Base-by-base conservation (phyloP, 768 basidiomycete species). In the Lactifluus echinatus region DNA sequence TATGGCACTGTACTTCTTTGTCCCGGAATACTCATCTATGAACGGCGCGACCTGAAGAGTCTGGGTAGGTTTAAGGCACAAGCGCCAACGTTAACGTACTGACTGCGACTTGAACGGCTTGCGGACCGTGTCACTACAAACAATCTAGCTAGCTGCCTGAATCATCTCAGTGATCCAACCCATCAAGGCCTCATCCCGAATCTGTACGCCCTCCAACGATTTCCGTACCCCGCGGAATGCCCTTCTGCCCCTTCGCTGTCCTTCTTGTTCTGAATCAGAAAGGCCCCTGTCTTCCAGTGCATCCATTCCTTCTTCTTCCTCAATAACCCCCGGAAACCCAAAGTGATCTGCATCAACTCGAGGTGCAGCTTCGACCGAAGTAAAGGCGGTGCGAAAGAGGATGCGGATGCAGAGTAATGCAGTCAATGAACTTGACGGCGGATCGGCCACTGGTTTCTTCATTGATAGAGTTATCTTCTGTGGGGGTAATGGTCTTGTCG, bases 291-390 rank as follows among this genome's bases (percentile, higher is more conserved):
- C 61, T 52, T 70, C 65, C 26, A 62, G n/a, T 6, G 56, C 69
- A 49, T 81, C 80, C 53, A 78, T 77, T 17, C 85, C 89, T n/a
- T 82, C 86, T n/a, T 79, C 77, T 21, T 87, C 89, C 59, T 90
- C 87, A 36, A 89, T 73, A 21, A 89, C 53, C 0, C 87, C 91
- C 5, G 93, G 93, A 69, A 95, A 90, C 0, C 93, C 93, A 69
- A 93, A 95, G 61, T 89, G 87, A 56, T 94, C 90, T 21, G 80
- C 85, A 66, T 89, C 86, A 2, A 77, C 83, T 26, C 87, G 78
- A 31, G 88, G 87, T 4, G 79, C 79, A 2, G 74, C 68, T 61
- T 89, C 88, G 8, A 76, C 74, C 6, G 85, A 80, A 19, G 85
- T 84, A 65, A 91, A 90, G 1, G 92, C 81, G 4, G 82, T 80